Conservation (phyloP, 768 basidiomycete species). For the Cystofilobasidium capitatum region DNA sequence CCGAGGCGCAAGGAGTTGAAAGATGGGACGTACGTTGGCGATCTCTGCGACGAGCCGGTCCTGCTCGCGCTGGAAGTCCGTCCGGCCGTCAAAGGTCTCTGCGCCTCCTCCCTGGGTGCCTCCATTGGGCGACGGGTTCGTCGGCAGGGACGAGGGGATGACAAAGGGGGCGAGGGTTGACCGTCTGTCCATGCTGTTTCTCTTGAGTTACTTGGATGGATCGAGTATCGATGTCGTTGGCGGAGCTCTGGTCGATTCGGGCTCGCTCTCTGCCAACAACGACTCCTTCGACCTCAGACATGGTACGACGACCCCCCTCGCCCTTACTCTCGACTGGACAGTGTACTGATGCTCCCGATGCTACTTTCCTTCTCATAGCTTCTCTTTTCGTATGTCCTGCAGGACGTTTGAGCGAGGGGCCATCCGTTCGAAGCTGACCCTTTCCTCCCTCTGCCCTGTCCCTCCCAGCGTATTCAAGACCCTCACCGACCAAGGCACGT, state of each 20-base stretch:
- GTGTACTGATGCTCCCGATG: background rate
- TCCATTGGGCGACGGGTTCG: background rate
- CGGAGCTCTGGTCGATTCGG: background rate
- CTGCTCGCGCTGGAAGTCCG: slow-evolving; percentile 72
- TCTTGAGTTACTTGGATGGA: background rate
- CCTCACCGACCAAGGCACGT: slow-evolving; percentile 83
- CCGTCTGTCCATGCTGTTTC: slow-evolving; percentile 7
- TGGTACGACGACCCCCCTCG: background rate
- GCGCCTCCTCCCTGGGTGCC: background rate
- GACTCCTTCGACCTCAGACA: background rate
- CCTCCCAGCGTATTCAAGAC: slow-evolving; percentile 98
- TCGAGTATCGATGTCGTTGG: background rate
- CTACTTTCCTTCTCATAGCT: slow-evolving; percentile 24
- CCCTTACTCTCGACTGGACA: background rate
- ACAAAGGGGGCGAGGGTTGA: slow-evolving; percentile 24
- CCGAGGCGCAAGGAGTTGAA: background rate
- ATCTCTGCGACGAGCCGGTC: slow-evolving; percentile 66
- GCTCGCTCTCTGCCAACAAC: background rate
- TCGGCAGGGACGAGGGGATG: slow-evolving; percentile 12
- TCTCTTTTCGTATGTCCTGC: slow-evolving; percentile 35
- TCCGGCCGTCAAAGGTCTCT: slow-evolving; percentile 36
- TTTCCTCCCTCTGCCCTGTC: background rate
- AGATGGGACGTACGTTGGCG: slow-evolving; percentile 48
- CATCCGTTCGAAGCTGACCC: no score
- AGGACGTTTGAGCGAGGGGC: no score